Evolutionary conservation across 768 basidiomycete genomes (phyloP).

Genomic region (Pholiota molesta): DNA sequence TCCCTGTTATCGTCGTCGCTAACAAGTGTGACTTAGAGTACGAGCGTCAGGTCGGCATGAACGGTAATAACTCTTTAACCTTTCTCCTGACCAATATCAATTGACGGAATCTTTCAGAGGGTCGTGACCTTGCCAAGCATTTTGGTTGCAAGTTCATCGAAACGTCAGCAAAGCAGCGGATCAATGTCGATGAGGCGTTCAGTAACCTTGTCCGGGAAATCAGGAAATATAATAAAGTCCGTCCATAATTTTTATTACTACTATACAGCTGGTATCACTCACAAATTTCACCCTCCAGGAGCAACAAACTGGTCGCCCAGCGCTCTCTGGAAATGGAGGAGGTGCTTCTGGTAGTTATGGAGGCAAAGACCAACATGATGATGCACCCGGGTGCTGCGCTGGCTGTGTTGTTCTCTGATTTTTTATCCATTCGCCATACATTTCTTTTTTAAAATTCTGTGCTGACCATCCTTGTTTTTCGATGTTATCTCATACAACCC

Average conservation of each 20-base stretch:
- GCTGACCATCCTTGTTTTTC: slow-evolving; percentile 16
- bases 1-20: slow-evolving; percentile 96
- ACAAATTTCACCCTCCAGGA: slow-evolving; percentile 46
- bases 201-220: slow-evolving; percentile 92
- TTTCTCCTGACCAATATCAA: not conserved
- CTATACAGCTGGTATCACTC: not conserved
- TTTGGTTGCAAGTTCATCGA: slow-evolving; percentile 95
- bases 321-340: slow-evolving; percentile 46
- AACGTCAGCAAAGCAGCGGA: slow-evolving; percentile 94
- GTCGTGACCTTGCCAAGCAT: slow-evolving; percentile 93
- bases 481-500: slow-evolving; percentile 10
- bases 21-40: slow-evolving; percentile 97
- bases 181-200: slow-evolving; percentile 97
- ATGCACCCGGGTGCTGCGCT: slow-evolving; percentile 62
- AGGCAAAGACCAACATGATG: slow-evolving; percentile 54
- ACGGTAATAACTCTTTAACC: slow-evolving; percentile 54
- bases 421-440: slow-evolving; percentile 17
- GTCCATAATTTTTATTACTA: slow-evolving; percentile 15
- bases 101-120: slow-evolving; percentile 61
- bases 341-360: slow-evolving; percentile 53
- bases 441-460: slow-evolving; percentile 14
- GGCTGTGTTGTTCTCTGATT: slow-evolving; percentile 66
- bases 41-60: slow-evolving; percentile 94
- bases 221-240: slow-evolving; percentile 89
- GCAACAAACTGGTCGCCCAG: slow-evolving; percentile 77